A percentile compares a stretch with the other conserved stretches of the same genome.
These are phyloP conservation scores for Backusella liffmaniae DNA, from an alignment of 192 early-diverging fungal genomes.

Conservation along the genomic window DNA sequence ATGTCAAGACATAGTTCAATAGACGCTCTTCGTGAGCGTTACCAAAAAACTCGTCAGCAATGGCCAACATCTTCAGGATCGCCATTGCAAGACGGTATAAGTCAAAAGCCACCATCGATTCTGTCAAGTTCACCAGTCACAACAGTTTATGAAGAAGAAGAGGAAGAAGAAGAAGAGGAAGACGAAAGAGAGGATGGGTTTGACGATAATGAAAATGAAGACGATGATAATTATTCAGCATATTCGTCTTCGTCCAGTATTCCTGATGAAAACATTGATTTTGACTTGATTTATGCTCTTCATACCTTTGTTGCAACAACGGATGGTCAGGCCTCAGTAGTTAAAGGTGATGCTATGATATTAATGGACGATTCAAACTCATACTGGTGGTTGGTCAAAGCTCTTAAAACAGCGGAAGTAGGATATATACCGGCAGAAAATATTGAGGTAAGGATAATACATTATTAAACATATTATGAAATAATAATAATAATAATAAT, in stretches of 20 bases:
- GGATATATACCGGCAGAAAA: constrained; percentile 89
- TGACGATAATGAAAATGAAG: constrained; percentile 15
- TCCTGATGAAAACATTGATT: constrained; percentile 66
- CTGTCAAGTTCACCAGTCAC: neutral
- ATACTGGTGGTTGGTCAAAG: constrained; percentile 76
- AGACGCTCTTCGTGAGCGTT: constrained; percentile 15
- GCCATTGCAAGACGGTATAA: neutral
- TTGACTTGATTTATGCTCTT: constrained; percentile 72
- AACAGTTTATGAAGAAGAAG: constrained; percentile 20
- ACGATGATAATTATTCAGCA: constrained; percentile 22
- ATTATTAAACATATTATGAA: neutral
- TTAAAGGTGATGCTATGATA: constrained; percentile 69
- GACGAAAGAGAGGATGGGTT: constrained; percentile 1
- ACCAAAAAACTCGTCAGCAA: constrained; percentile 13
- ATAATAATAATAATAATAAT: neutral
- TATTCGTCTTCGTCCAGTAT: constrained; percentile 30
- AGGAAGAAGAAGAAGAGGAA: constrained; percentile 17
- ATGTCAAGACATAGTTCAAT: constrained; percentile 16
- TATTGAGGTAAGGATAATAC: constrained; percentile 58
- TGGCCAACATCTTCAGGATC: constrained; percentile 6
- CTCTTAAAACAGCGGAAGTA: constrained; percentile 60
- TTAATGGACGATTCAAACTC: constrained; percentile 78
- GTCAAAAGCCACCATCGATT: neutral
- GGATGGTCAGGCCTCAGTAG: constrained; percentile 78
- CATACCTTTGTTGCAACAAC: constrained; percentile 80